Conservation (phyloP, 805 yeast genomes). For the Tetrapisispora iriomotensis region DNA sequence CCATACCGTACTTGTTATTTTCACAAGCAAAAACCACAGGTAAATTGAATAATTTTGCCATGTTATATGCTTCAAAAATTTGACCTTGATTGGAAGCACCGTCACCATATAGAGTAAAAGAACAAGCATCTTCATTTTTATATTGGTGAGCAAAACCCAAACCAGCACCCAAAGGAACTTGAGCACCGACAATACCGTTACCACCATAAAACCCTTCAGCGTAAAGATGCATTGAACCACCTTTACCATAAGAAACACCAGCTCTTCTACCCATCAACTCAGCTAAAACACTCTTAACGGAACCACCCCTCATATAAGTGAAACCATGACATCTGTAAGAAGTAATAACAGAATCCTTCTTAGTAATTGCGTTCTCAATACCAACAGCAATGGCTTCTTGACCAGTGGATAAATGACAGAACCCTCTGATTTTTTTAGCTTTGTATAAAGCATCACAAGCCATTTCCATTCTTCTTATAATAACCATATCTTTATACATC, state of each 20-base stretch:
- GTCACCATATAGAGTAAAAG: constrained; percentile 91
- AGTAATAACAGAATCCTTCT: constrained; percentile 82
- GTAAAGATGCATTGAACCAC: constrained; percentile 99
- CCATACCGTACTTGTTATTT: constrained; percentile 99
- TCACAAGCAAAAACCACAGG: constrained; percentile 95
- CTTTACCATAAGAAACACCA: constrained; percentile 95
- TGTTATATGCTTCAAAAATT: constrained; percentile 94
- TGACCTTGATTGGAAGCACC: constrained; percentile 99
- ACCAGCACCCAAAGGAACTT: constrained; percentile 97
- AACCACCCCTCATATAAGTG: constrained; percentile 91
- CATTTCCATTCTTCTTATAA: constrained; percentile 96
- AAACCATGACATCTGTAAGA: constrained; percentile 99
- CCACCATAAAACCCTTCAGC: constrained; percentile 96
- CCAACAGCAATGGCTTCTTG: constrained; percentile 99
- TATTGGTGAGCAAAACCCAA: constrained; percentile 97
- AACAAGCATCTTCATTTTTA: constrained; percentile 66
- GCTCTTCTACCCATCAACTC: constrained; percentile 94
- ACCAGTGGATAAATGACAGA: constrained; percentile 96
- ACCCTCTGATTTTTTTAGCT: constrained; percentile 97
- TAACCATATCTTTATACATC: constrained; percentile 94
- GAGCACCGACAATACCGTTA: constrained; percentile 99
- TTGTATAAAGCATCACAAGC: constrained; percentile 96
- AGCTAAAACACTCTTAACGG: constrained; percentile 82
- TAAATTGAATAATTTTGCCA: constrained; percentile 97
- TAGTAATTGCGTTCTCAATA: constrained; percentile 86